phyloP scores from a whole-genome alignment of 345 rosid species.

The Camelina laxa region DNA sequence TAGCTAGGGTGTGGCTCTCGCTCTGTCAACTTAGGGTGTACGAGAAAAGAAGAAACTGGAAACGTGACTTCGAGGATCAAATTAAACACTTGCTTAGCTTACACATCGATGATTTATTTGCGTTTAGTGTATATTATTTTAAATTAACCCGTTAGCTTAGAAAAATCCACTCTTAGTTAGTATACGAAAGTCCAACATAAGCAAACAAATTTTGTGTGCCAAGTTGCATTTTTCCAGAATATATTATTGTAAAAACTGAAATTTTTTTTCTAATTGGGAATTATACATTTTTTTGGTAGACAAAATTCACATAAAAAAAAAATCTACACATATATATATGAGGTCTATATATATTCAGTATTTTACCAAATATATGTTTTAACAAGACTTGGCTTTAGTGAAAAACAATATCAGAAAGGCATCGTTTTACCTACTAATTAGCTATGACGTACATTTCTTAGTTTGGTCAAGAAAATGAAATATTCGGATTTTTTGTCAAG shows the following conservation, averaged over 20 bases:
- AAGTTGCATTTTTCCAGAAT: not conserved
- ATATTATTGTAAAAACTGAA: no score
- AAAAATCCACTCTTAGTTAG: no score
- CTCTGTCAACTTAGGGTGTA: not conserved
- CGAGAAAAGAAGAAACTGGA: not conserved
- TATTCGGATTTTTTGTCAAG: constrained; percentile 3
- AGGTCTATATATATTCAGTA: not conserved
- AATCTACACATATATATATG: not conserved
- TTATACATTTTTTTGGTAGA: no score
- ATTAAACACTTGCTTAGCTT: not conserved
- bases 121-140: not conserved
- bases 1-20: not conserved
- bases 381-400: constrained; percentile 25
- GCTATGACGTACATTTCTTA: constrained; percentile 38
- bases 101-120: not conserved
- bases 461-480: constrained; percentile 37
- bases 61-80: not conserved
- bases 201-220: no score
- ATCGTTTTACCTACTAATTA: constrained; percentile 25
- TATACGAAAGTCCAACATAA: no score
- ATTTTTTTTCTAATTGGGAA: no score
- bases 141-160: not conserved
- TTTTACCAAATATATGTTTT: not conserved
- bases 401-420: constrained; percentile 32
- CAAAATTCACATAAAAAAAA: no score